These are phyloP conservation scores for Cystobasidium pallidum DNA, from an alignment of 1,284 basidiomycete species.

Conservation along the genomic window DNA sequence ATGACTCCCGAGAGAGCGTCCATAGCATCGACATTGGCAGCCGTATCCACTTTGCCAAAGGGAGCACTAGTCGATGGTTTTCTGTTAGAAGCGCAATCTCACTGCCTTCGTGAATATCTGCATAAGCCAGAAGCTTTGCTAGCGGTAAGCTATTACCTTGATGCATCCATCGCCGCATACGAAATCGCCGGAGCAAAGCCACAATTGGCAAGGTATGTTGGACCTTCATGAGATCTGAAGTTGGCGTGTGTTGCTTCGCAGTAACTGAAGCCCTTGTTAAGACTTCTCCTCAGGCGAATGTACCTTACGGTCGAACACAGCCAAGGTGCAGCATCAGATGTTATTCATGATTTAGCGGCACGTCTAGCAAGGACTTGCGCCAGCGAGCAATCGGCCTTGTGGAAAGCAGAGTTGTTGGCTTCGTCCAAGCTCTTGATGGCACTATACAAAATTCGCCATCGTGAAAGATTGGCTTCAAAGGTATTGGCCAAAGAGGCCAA, in stretches of 20 bases:
- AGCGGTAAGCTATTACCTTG: background rate
- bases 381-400: background rate
- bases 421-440: constrained; percentile 52
- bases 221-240: background rate
- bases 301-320: background rate
- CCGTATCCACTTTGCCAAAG: no score
- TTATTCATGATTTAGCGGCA: background rate
- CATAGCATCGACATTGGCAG: background rate
- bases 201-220: constrained; percentile 12
- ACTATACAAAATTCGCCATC: constrained; percentile 47
- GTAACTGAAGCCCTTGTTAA: background rate
- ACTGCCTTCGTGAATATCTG: background rate
- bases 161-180: background rate
- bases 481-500: constrained; percentile 43
- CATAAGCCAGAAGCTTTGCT: constrained; percentile 4
- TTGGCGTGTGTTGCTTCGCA: no score
- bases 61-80: background rate
- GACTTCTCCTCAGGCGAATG: constrained; percentile 26
- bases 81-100: constrained; percentile 5
- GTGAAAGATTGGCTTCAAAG: constrained; percentile 22
- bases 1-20: constrained; percentile 1
- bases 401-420: constrained; percentile 48
- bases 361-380: background rate
- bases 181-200: background rate
- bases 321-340: background rate